These are phyloP conservation scores for Dendrocalamus latiflorus DNA, from an alignment of 202 grass and related monocot species.

Conservation along the genomic window DNA sequence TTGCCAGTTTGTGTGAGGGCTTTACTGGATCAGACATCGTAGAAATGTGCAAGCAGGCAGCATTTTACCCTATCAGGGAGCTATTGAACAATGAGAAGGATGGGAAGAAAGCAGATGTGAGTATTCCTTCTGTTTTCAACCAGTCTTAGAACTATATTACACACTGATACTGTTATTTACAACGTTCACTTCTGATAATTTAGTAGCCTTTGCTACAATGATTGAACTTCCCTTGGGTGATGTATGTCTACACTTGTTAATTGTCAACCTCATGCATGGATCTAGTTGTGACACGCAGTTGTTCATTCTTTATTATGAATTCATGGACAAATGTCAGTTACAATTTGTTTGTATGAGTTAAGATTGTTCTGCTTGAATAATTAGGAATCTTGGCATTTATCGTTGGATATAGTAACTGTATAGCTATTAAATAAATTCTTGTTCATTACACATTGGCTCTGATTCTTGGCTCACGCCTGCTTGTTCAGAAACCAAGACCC, in stretches of 20 bases:
- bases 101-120: constrained; percentile 52
- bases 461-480: not conserved
- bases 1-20: constrained; percentile 77
- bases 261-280: not conserved
- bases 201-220: not conserved
- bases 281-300: not conserved
- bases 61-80: constrained; percentile 87
- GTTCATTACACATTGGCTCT: not conserved
- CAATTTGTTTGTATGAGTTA: not conserved
- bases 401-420: not conserved
- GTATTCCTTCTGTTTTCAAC: constrained; percentile 12
- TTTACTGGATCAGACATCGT: constrained; percentile 95
- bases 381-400: not conserved
- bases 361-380: not conserved
- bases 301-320: not conserved
- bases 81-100: constrained; percentile 77
- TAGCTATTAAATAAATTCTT: not conserved
- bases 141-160: not conserved
- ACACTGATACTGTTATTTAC: not conserved
- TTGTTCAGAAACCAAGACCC: constrained; percentile 65
- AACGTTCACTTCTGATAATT: not conserved
- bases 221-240: not conserved
- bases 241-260: not conserved
- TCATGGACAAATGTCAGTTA: not conserved
- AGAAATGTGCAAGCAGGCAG: constrained; percentile 91